Conservation (phyloP, 345 rosid species). For the Euclidium syriacum region DNA sequence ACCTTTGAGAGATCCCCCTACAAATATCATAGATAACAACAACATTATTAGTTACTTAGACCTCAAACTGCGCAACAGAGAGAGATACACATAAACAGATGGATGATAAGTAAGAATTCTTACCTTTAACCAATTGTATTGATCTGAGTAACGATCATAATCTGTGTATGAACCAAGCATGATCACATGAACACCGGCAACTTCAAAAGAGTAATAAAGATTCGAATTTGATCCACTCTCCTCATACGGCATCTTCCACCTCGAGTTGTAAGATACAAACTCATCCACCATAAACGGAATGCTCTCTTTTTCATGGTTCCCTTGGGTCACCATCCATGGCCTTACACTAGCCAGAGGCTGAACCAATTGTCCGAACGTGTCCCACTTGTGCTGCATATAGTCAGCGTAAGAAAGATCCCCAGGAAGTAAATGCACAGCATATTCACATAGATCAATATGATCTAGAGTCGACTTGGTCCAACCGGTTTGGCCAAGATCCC, state of each 20-base stretch:
- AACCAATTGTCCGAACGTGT: conserved; percentile 81
- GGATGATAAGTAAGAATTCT: neutral
- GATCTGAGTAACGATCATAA: conserved; percentile 59
- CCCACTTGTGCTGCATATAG: conserved; percentile 82
- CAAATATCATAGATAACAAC: conserved; percentile 3
- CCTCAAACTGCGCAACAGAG: neutral
- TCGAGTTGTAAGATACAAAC: conserved; percentile 68
- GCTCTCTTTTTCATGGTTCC: conserved; percentile 83
- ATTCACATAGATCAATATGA: conserved; percentile 69
- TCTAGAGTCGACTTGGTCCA: conserved; percentile 94
- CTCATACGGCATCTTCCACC: conserved; percentile 93
- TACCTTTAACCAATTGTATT: conserved; percentile 86
- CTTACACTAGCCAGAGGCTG: conserved; percentile 90
- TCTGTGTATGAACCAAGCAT: conserved; percentile 92
- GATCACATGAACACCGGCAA: conserved; percentile 72
- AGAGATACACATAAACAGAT: neutral
- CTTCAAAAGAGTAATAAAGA: conserved; percentile 90
- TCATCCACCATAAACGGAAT: conserved; percentile 64
- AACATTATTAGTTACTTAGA: neutral
- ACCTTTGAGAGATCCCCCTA: conserved; percentile 82
- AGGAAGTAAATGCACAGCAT: conserved; percentile 79
- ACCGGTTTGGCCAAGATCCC: conserved; percentile 94
- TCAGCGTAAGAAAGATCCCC: conserved; percentile 98
- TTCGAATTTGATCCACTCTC: conserved; percentile 91
- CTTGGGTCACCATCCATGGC: conserved; percentile 99